phyloP scores from a whole-genome alignment of 306 rosid species.

The Dryas octopetala region DNA sequence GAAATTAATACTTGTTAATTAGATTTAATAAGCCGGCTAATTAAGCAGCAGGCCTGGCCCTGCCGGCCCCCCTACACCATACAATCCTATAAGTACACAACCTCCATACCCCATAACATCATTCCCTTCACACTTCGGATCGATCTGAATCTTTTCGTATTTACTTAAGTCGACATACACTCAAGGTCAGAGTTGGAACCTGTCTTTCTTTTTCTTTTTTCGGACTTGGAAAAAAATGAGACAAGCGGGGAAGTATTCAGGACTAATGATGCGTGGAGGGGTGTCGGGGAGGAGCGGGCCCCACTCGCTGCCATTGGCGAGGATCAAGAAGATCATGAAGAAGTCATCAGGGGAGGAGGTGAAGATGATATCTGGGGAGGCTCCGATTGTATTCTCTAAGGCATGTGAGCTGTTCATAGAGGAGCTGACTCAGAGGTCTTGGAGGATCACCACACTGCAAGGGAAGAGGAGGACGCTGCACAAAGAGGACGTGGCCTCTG shows the following conservation, averaged over 20 bases:
- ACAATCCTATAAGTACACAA: background rate
- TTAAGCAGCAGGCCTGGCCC: slow-evolving; percentile 5
- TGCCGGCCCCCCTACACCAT: slow-evolving; percentile 7
- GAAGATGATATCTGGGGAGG: slow-evolving; percentile 78
- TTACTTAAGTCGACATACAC: too few species aligned
- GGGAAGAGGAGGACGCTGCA: slow-evolving; percentile 66
- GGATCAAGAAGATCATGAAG: slow-evolving; percentile 86
- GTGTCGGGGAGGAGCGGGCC: slow-evolving; percentile 45
- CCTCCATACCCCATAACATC: background rate
- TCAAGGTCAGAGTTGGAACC: background rate
- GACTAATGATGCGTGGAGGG: slow-evolving; percentile 40
- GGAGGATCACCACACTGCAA: slow-evolving; percentile 52
- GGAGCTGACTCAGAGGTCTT: slow-evolving; percentile 63
- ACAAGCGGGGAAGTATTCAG: slow-evolving; percentile 73
- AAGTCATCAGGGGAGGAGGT: slow-evolving; percentile 58
- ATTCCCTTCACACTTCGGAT: too few species aligned
- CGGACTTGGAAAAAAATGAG: slow-evolving; percentile 36
- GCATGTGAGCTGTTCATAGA: slow-evolving; percentile 75
- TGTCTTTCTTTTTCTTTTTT: background rate
- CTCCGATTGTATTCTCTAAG: slow-evolving; percentile 67
- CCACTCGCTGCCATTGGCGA: slow-evolving; percentile 66
- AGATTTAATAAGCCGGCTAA: slow-evolving; percentile 16
- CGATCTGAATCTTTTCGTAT: too few species aligned
- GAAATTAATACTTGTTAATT: background rate
- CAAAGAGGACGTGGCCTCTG: slow-evolving; percentile 65